Base-by-base conservation (phyloP, 257 asterid genomes). In the Paulownia fortunei region DNA sequence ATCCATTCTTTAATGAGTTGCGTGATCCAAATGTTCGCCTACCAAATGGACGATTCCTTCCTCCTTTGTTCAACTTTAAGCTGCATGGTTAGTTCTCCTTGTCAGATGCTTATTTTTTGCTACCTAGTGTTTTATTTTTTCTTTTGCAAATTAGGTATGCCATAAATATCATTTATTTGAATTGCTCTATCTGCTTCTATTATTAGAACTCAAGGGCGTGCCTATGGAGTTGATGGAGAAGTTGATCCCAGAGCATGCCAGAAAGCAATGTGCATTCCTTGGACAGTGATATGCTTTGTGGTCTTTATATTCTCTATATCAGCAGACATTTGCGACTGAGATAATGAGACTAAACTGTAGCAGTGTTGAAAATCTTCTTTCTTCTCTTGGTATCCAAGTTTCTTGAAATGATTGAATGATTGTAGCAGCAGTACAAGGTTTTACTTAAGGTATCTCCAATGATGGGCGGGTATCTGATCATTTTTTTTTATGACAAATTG, bases 161-260 rank as follows among this genome's bases (percentile, higher is more conserved):
- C 34, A 3, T 60, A 49, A 23, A 30, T 2, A 61, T 21, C 36
- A 6, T 10, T n/a, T 18, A 21, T 42, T 47, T 78, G 36, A 61
- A 42, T 66, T 49, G 7, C 79, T 76, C 51, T 44, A 59, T 16
- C 21, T 16, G 5, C 41, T 81, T 21, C 7, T 61, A 21, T 74
- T 42, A 72, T 34, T 77, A 90, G 97, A 90, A 87, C 81, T 92
- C 24, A 92, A 87, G 79, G 92, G 92, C 30, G 89, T 89, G 32
- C 86, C 94, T 0, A 82, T 55, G 30, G 96, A 92, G 86, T 80
- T 87, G 46, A 60, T 87, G 79, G 90, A 73, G 69, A 90, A 84
- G 85, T 84, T 92, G 89, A 87, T 92, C 58, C 97, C 97, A 0
- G 92, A 88, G 76, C 96, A 92, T 44, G 96, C 92, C 16, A 82